Percentiles rank a stretch among this genome's conserved stretches.
phyloP scores from a whole-genome alignment of 768 basidiomycete species.

The Pisolithus microcarpus region DNA sequence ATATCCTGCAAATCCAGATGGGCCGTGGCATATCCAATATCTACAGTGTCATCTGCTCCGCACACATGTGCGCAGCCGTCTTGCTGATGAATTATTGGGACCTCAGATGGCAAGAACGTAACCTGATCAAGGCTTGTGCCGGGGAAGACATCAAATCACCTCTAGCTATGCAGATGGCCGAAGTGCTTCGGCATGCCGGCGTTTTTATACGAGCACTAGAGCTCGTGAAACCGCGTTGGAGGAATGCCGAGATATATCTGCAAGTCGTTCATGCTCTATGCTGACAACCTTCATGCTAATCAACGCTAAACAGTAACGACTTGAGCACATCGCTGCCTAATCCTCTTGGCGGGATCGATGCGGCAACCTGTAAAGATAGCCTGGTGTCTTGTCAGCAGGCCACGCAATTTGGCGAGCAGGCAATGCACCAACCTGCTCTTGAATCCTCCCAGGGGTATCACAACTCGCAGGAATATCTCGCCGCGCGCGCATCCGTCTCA shows the following conservation, averaged over 20 bases:
- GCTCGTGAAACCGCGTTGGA: slow-evolving; percentile 23
- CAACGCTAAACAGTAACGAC: slow-evolving; percentile 18
- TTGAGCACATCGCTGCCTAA: slow-evolving; percentile 23
- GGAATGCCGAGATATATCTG: slow-evolving; percentile 28
- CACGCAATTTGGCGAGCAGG: slow-evolving; percentile 6
- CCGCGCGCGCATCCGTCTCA: slow-evolving; percentile 5
- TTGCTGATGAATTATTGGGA: slow-evolving; percentile 57
- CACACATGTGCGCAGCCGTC: slow-evolving; percentile 46
- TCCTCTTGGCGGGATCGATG: slow-evolving; percentile 17
- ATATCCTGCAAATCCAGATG: slow-evolving; percentile 50
- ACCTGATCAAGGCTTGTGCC: slow-evolving; percentile 16
- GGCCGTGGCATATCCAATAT: slow-evolving; percentile 37
- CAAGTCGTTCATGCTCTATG: slow-evolving; percentile 19
- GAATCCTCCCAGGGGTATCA: slow-evolving; percentile 8
- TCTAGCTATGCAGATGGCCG: slow-evolving; percentile 21
- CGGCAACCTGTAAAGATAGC: slow-evolving; percentile 10
- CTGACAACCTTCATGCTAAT: slow-evolving; percentile 29
- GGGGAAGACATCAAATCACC: slow-evolving; percentile 27
- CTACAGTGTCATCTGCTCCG: slow-evolving; percentile 36
- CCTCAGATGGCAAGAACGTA: slow-evolving; percentile 40
- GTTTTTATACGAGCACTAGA: slow-evolving; percentile 25
- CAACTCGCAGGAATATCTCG: slow-evolving; percentile 11
- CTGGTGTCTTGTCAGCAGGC: slow-evolving; percentile 2
- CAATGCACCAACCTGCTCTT: slow-evolving; percentile 5
- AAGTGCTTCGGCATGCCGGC: slow-evolving; percentile 22